Evolutionary conservation across 495 filamentous ascomycete genomes (phyloP).

Genomic region (Wilcoxina mikolae): DNA sequence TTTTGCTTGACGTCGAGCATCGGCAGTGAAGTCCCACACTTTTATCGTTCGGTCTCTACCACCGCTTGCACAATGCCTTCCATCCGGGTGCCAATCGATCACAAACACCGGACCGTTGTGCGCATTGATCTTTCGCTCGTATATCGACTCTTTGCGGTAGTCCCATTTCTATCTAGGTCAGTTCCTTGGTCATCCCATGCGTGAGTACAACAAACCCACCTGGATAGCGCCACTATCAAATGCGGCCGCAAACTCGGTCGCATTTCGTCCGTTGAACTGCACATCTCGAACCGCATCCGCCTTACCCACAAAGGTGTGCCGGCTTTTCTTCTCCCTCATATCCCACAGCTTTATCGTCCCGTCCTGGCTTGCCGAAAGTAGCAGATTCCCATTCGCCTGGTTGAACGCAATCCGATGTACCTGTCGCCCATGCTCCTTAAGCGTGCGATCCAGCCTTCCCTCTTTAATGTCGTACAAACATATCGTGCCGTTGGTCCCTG

Average conservation of each 20-base stretch:
- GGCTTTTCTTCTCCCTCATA: slow-evolving; percentile 45
- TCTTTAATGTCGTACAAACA: slow-evolving; percentile 40
- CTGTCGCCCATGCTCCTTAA: slow-evolving; percentile 66
- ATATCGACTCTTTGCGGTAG: slow-evolving; percentile 42
- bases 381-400: slow-evolving; percentile 56
- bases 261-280: slow-evolving; percentile 40
- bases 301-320: slow-evolving; percentile 44
- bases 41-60: slow-evolving; percentile 61
- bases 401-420: slow-evolving; percentile 86
- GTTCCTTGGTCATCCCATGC: slow-evolving; percentile 31
- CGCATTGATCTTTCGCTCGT: slow-evolving; percentile 61
- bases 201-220: slow-evolving; percentile 8
- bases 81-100: slow-evolving; percentile 93
- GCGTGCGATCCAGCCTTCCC: slow-evolving; percentile 17
- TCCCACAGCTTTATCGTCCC: slow-evolving; percentile 75
- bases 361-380: slow-evolving; percentile 87
- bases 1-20: slow-evolving; percentile 66
- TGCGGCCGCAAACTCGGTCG: slow-evolving; percentile 70
- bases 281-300: slow-evolving; percentile 65
- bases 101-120: slow-evolving; percentile 66
- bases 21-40: slow-evolving; percentile 77
- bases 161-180: slow-evolving; percentile 46
- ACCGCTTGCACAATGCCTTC: slow-evolving; percentile 73
- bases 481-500: slow-evolving; percentile 57
- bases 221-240: slow-evolving; percentile 51